These are phyloP conservation scores for Monocercomonoides exilis DNA, from an alignment of 78 protist genomes.

Conservation along the genomic window DNA sequence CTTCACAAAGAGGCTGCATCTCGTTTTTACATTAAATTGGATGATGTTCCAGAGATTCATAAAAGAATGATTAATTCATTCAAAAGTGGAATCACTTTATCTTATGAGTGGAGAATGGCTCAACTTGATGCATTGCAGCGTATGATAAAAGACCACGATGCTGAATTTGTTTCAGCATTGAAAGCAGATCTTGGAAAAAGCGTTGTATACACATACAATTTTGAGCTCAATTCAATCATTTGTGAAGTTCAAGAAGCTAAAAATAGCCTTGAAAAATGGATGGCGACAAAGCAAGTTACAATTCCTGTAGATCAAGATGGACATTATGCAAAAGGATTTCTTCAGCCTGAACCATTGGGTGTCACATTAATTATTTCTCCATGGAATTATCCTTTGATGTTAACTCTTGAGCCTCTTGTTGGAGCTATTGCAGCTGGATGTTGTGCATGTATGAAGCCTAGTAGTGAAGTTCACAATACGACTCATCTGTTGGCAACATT, in stretches of 20 bases:
- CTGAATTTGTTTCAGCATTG: no score
- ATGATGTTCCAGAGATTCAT: no score
- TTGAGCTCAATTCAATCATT: neutral
- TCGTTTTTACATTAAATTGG: no score
- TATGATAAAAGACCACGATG: no score
- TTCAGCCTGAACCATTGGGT: constrained; percentile 66
- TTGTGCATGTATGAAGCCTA: constrained; percentile 63
- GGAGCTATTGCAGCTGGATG: constrained; percentile 90
- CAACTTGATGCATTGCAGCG: no score
- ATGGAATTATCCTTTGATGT: constrained; percentile 71
- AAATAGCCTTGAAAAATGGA: neutral
- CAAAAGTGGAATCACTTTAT: no score
- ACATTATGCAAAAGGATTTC: neutral
- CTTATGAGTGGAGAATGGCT: no score
- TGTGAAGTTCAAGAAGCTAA: neutral
- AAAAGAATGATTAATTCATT: no score
- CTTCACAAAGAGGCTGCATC: no score
- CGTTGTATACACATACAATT: no score
- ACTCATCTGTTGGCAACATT: constrained; percentile 26
- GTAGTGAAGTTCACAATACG: constrained; percentile 27
- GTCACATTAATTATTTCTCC: constrained; percentile 75
- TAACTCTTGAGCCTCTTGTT: constrained; percentile 33
- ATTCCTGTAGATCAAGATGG: neutral
- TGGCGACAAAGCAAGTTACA: neutral
- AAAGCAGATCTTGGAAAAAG: no score